phyloP scores from a whole-genome alignment of 805 yeast species.

The Blastobotrys robertii region DNA sequence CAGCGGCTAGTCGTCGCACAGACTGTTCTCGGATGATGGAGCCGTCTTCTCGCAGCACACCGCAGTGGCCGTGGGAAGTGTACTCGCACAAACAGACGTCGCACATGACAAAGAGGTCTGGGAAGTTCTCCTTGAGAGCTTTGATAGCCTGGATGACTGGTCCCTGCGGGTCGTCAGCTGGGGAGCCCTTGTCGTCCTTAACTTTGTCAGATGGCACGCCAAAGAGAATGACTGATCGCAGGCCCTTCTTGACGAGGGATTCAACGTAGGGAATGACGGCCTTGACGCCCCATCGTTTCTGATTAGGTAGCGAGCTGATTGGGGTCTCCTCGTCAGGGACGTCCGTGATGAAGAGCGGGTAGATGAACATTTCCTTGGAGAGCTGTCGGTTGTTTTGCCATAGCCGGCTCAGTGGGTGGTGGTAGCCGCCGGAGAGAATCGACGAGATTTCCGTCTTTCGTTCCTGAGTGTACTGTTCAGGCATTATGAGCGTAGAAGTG shows the following conservation, averaged over 20 bases:
- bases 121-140: constrained; percentile 54
- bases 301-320: constrained; percentile 77
- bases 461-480: constrained; percentile 56
- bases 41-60: constrained; percentile 81
- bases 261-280: constrained; percentile 63
- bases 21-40: constrained; percentile 63
- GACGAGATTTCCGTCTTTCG: constrained; percentile 58
- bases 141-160: constrained; percentile 82
- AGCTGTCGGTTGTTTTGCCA: constrained; percentile 89
- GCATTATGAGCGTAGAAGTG: constrained; percentile 1
- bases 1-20: constrained; percentile 81
- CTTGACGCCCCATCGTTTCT: constrained; percentile 78
- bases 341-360: constrained; percentile 82
- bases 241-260: constrained; percentile 66
- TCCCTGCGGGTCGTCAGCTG: constrained; percentile 94
- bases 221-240: constrained; percentile 76
- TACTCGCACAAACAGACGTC: constrained; percentile 97
- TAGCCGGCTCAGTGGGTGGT: constrained; percentile 75
- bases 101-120: constrained; percentile 77
- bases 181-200: constrained; percentile 75
- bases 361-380: constrained; percentile 80
- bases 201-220: constrained; percentile 78
- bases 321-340: constrained; percentile 65
- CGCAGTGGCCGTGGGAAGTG: constrained; percentile 98
- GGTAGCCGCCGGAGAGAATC: constrained; percentile 86